These are phyloP conservation scores for Setomelanomma holmii DNA, from an alignment of 2,329 filamentous ascomycete genomes.

Conservation along the genomic window DNA sequence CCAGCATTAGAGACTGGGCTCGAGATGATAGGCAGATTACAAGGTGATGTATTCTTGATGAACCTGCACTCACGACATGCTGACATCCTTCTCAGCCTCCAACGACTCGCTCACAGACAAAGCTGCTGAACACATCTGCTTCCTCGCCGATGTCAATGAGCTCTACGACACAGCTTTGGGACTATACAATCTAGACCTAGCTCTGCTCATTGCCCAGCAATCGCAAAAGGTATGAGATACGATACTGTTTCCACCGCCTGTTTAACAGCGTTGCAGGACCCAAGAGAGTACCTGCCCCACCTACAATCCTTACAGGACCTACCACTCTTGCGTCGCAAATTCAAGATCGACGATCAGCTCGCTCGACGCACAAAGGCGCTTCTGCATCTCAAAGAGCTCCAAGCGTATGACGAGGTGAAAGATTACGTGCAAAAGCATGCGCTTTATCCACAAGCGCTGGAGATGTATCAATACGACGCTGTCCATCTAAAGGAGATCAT, in stretches of 20 bases:
- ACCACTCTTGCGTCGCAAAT: conserved; percentile 72
- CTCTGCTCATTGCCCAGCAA: conserved; percentile 90
- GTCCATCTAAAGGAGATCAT: conserved; percentile 73
- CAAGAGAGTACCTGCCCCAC: conserved; percentile 93
- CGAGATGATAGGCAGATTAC: conserved; percentile 75
- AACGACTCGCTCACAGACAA: conserved; percentile 73
- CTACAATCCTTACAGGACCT: conserved; percentile 85
- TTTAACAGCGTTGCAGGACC: too few species aligned
- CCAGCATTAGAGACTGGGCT: conserved; percentile 89
- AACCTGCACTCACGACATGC: not conserved
- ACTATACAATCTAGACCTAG: conserved; percentile 88
- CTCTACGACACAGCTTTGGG: conserved; percentile 91
- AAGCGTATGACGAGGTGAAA: conserved; percentile 78
- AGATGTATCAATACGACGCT: conserved; percentile 82
- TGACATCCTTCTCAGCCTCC: conserved; percentile 23
- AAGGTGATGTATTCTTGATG: conserved; percentile 51
- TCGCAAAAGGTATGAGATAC: conserved; percentile 78
- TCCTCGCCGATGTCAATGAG: conserved; percentile 90
- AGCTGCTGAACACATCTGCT: conserved; percentile 96
- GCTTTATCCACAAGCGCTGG: conserved; percentile 79
- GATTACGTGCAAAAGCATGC: conserved; percentile 79
- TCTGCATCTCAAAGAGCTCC: conserved; percentile 73
- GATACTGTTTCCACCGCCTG: too few species aligned
- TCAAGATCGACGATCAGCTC: conserved; percentile 89
- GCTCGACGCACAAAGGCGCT: conserved; percentile 79